A percentile compares a stretch with the other conserved stretches of the same genome.
phyloP scores from a whole-genome alignment of 148 eudicot species.

The Agrostemma githago region DNA sequence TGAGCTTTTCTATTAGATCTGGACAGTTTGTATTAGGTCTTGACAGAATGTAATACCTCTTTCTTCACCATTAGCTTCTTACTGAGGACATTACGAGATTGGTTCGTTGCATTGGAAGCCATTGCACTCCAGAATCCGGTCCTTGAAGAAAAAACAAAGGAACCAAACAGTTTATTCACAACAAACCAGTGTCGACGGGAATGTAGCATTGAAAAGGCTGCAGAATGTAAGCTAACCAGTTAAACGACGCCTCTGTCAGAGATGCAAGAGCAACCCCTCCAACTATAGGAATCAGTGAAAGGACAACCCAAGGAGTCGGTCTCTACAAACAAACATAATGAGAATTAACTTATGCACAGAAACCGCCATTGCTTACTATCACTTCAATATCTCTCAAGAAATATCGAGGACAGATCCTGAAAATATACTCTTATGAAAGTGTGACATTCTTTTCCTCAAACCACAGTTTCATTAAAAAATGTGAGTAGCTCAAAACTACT shows the following conservation, averaged over 20 bases:
- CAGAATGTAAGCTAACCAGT: slow-evolving; percentile 54
- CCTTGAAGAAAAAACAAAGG: slow-evolving; percentile 39
- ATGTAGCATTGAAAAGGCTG: neutral
- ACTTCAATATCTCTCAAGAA: neutral
- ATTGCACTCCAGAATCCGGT: slow-evolving; percentile 98
- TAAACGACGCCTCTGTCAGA: slow-evolving; percentile 85
- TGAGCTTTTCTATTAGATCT: neutral
- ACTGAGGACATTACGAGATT: slow-evolving; percentile 95
- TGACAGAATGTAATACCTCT: slow-evolving; percentile 41
- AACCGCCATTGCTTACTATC: neutral
- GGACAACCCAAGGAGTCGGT: slow-evolving; percentile 82
- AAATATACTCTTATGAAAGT: neutral
- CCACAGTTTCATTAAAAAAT: too few relatives aligned
- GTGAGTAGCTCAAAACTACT: too few relatives aligned
- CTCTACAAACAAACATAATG: slow-evolving; percentile 28
- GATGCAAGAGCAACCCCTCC: slow-evolving; percentile 98
- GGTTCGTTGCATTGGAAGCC: slow-evolving; percentile 85
- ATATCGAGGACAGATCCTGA: neutral
- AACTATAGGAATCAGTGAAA: slow-evolving; percentile 77
- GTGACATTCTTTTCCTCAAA: neutral
- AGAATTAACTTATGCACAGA: slow-evolving; percentile 4
- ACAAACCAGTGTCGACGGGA: neutral
- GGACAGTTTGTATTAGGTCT: neutral
- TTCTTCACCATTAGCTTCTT: slow-evolving; percentile 93
- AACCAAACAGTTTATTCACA: slow-evolving; percentile 2